phyloP scores from a whole-genome alignment of 805 yeast species.

The Schizosaccharomyces osmophilus region DNA sequence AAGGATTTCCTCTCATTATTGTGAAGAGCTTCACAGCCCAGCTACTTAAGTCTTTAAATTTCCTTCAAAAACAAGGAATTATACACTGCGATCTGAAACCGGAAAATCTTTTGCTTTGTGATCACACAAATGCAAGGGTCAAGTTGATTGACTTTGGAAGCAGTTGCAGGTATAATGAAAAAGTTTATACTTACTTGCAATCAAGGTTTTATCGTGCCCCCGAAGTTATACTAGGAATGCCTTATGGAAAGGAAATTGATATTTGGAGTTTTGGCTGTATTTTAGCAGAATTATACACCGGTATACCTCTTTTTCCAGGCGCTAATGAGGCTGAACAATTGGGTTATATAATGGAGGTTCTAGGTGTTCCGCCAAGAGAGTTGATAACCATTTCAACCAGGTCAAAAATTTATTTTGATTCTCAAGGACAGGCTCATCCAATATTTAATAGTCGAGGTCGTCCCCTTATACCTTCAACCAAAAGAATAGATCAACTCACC shows the following conservation, averaged over 20 bases:
- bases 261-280: slow-evolving; percentile 97
- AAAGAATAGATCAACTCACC: background rate
- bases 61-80: slow-evolving; percentile 29
- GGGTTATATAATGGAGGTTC: slow-evolving; percentile 64
- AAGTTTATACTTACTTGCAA: slow-evolving; percentile 83
- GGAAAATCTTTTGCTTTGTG: slow-evolving; percentile 35
- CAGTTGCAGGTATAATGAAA: slow-evolving; percentile 31
- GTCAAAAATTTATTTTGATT: slow-evolving; percentile 16
- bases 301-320: slow-evolving; percentile 93
- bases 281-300: slow-evolving; percentile 75
- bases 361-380: slow-evolving; percentile 59
- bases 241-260: slow-evolving; percentile 60
- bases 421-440: slow-evolving; percentile 13
- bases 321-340: slow-evolving; percentile 69
- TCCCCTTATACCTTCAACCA: background rate
- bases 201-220: slow-evolving; percentile 92
- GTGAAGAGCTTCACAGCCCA: slow-evolving; percentile 24
- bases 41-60: slow-evolving; percentile 32
- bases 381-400: slow-evolving; percentile 15
- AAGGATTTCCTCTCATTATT: slow-evolving; percentile 14
- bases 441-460: background rate
- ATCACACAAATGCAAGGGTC: slow-evolving; percentile 22
- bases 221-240: slow-evolving; percentile 73
- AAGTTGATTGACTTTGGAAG: slow-evolving; percentile 65
- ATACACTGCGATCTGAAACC: slow-evolving; percentile 78